phyloP scores from a whole-genome alignment of 2,329 filamentous ascomycete genomes.

The Calonectria naviculata region DNA sequence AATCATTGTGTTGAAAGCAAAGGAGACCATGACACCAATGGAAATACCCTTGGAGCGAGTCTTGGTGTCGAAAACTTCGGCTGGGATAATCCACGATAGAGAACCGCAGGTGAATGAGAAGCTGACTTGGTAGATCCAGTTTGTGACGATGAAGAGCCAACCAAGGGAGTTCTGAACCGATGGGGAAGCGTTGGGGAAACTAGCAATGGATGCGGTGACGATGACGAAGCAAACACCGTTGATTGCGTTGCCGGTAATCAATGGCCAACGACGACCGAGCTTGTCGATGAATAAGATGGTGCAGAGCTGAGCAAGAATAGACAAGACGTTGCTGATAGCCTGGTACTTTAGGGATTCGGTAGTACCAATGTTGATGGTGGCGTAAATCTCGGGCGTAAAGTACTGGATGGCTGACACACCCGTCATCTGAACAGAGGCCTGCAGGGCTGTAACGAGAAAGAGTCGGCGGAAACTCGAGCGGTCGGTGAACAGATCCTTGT shows the following conservation, averaged over 20 bases:
- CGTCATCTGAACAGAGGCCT: slow-evolving; percentile 80
- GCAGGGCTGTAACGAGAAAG: slow-evolving; percentile 74
- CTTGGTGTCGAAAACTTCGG: slow-evolving; percentile 81
- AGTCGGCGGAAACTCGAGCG: slow-evolving; percentile 75
- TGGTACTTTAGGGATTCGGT: slow-evolving; percentile 78
- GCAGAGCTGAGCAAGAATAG: slow-evolving; percentile 71
- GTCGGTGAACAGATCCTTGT: slow-evolving; percentile 71
- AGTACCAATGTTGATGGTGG: slow-evolving; percentile 73
- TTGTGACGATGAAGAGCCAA: slow-evolving; percentile 77
- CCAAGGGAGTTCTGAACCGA: slow-evolving; percentile 40
- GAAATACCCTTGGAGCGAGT: slow-evolving; percentile 80
- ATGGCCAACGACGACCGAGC: slow-evolving; percentile 75
- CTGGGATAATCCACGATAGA: slow-evolving; percentile 68
- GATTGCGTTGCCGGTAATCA: slow-evolving; percentile 76
- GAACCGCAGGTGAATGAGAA: slow-evolving; percentile 78
- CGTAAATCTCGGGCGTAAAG: slow-evolving; percentile 74
- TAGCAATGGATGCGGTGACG: slow-evolving; percentile 26
- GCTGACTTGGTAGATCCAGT: slow-evolving; percentile 82
- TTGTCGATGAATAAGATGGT: slow-evolving; percentile 77
- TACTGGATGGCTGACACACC: slow-evolving; percentile 80
- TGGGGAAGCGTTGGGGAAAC: slow-evolving; percentile 14
- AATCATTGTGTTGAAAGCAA: slow-evolving; percentile 81
- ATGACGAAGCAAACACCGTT: slow-evolving; percentile 69
- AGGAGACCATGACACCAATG: slow-evolving; percentile 76
- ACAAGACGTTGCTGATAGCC: slow-evolving; percentile 77